Evolutionary conservation across 2,329 filamentous ascomycete species (phyloP).

Genomic region (Alternaria consortialis): DNA sequence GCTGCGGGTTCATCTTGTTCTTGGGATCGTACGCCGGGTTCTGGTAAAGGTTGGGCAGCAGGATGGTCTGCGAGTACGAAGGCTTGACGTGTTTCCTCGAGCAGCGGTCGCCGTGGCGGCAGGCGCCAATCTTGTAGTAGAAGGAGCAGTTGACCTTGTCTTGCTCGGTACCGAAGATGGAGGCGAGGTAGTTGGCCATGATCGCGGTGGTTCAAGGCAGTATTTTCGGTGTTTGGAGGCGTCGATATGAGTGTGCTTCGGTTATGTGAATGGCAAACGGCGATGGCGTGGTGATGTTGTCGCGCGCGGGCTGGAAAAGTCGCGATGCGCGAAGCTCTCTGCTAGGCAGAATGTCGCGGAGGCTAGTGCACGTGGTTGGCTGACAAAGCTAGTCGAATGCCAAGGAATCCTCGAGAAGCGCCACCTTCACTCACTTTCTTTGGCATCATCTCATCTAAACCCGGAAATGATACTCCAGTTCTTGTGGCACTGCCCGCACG

Average conservation of each 20-base stretch:
- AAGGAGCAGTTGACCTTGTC: constrained; percentile 99
- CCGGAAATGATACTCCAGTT: background rate
- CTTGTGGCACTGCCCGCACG: background rate
- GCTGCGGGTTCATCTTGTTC: constrained; percentile 93
- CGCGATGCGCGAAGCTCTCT: constrained; percentile 20
- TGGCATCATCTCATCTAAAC: background rate
- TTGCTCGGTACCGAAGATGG: constrained; percentile 99
- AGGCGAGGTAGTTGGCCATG: constrained; percentile 98
- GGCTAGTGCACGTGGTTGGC: constrained; percentile 7
- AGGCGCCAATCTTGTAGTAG: constrained; percentile 99
- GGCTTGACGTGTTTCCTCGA: constrained; percentile 99
- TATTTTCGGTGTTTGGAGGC: background rate
- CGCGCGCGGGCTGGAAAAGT: constrained; percentile 18
- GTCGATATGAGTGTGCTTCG: background rate
- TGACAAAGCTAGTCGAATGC: constrained; percentile 17
- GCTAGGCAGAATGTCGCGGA: constrained; percentile 1
- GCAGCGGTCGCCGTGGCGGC: constrained; percentile 97
- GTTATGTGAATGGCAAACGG: background rate
- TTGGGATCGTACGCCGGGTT: constrained; percentile 97
- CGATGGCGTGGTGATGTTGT: constrained; percentile 11
- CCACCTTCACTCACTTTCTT: background rate
- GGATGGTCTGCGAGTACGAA: constrained; percentile 95
- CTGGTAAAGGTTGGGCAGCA: constrained; percentile 98
- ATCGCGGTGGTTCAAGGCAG: constrained; percentile 23
- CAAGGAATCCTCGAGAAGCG: constrained; percentile 19